Evolutionary conservation across 2,329 filamentous ascomycete genomes (phyloP), one percentile per base, ranked within the genome.

Genomic region (Penicillium sp.): DNA sequence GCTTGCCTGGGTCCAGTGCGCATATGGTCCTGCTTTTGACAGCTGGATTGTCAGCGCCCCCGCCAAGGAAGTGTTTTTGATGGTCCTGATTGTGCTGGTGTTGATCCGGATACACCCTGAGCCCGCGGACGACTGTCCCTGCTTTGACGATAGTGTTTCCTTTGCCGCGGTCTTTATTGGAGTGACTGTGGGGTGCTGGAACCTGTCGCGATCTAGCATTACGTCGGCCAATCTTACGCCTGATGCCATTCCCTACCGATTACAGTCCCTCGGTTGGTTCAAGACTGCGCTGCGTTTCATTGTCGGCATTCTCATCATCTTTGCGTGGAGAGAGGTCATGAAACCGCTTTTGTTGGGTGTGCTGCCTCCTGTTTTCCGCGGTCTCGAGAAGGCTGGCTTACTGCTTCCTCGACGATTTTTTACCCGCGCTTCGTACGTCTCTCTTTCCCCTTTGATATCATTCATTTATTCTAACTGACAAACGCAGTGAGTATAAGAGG

Each of bases 81-180:
- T 88, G 0, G 80, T 85, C 1, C 63, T 91, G 16, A 68, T 87
- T 20, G 83, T 96, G 47, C 80, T 94, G 56, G 75, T 88, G 7
- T 80, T 96, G 7, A 88, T 97, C 23, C 86, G 93, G 57, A 86
- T 97, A 30, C 93, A 99, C 67, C 94, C 94, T 0, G 94, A 99
- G 67, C 94, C 94, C 0, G 94, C 91, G 1, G 94, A 99, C 70
- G 91, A 97, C 70, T 99, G 94, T 64, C 93, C 93, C 4, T 97
- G 93, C 72, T 97, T 95, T 68, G 93, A 97, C 69, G 93, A 97
- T 74, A 96, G 90, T 65, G 90, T 97, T 49, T 87, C 92, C 3
- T 97, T 97, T 73, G 87, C 91, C 20, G 93, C 90, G 1, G 92
- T 97, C 21, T 81, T 96, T 55, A 89, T 97, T 64, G 94, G 94